Percentiles rank a stretch among this genome's conserved stretches.
Evolutionary conservation across 177 flowering plant genomes (phyloP).

Genomic region (Vitis hybrid): DNA sequence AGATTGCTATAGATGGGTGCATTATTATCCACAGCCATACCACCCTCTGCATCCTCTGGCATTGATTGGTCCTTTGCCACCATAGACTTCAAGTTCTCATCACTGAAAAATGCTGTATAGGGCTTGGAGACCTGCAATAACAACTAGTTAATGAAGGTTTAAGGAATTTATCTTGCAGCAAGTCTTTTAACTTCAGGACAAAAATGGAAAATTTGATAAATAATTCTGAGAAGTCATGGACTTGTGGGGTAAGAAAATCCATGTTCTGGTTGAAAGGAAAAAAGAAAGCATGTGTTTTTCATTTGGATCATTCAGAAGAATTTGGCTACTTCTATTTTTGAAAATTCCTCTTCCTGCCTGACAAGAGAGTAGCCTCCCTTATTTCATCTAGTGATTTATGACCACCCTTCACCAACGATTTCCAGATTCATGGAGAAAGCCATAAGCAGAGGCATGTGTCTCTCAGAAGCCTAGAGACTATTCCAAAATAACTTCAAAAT

Average conservation of each 20-base stretch:
- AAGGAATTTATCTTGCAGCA: neutral
- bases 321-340: too few relatives aligned
- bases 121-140: constrained; percentile 74
- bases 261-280: too few relatives aligned
- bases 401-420: too few relatives aligned
- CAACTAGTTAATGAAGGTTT: neutral
- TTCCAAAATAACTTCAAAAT: neutral
- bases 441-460: too few relatives aligned
- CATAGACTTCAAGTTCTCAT: constrained; percentile 51
- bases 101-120: constrained; percentile 56
- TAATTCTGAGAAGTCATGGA: neutral
- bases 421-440: too few relatives aligned
- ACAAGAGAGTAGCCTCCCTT: too few relatives aligned
- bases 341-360: too few relatives aligned
- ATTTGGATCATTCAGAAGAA: too few relatives aligned
- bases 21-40: constrained; percentile 21
- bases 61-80: constrained; percentile 12
- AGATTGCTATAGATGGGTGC: constrained; percentile 14
- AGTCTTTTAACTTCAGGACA: neutral
- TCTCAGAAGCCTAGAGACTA: too few relatives aligned
- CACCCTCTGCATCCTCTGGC: constrained; percentile 9
- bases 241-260: too few relatives aligned
- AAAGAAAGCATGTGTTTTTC: too few relatives aligned
- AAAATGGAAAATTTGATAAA: neutral
- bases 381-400: too few relatives aligned